These are phyloP conservation scores for Onygenales sp. DNA, from an alignment of 2,329 filamentous ascomycete genomes.

Conservation along the genomic window DNA sequence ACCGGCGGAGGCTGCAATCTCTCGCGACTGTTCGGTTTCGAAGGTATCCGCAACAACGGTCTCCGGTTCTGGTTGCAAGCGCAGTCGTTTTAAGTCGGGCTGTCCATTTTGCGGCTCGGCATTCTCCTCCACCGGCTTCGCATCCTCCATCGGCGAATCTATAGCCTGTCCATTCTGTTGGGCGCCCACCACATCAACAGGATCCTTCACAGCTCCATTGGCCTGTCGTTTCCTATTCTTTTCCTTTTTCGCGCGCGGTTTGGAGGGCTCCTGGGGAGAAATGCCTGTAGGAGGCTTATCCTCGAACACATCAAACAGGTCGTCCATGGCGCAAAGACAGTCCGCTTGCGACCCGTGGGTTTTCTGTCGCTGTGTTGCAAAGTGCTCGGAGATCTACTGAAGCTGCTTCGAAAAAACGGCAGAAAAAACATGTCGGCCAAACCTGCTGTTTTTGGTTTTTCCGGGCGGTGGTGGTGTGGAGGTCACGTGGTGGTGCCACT, in stretches of 20 bases:
- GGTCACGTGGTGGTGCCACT: background rate
- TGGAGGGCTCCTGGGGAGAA: slow-evolving; percentile 21
- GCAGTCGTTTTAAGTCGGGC: slow-evolving; percentile 38
- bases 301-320: slow-evolving; percentile 75
- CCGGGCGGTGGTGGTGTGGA: background rate
- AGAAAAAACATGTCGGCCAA: background rate
- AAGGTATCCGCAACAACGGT: slow-evolving; percentile 89
- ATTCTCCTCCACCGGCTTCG: slow-evolving; percentile 5
- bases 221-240: slow-evolving; percentile 78
- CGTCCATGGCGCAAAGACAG: slow-evolving; percentile 49
- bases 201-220: slow-evolving; percentile 62
- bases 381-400: background rate
- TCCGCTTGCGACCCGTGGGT: background rate
- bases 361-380: background rate
- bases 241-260: slow-evolving; percentile 41
- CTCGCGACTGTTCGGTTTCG: slow-evolving; percentile 86
- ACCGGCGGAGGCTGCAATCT: slow-evolving; percentile 72
- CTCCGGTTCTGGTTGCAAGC: slow-evolving; percentile 53
- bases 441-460: background rate
- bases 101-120: slow-evolving; percentile 20
- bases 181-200: background rate
- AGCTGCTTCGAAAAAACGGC: background rate
- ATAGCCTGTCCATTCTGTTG: slow-evolving; percentile 21
- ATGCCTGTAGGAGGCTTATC: slow-evolving; percentile 46
- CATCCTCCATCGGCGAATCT: slow-evolving; percentile 17